Conservation (phyloP, 2,329 filamentous ascomycete species). For the Emericellopsis cladophorae region DNA sequence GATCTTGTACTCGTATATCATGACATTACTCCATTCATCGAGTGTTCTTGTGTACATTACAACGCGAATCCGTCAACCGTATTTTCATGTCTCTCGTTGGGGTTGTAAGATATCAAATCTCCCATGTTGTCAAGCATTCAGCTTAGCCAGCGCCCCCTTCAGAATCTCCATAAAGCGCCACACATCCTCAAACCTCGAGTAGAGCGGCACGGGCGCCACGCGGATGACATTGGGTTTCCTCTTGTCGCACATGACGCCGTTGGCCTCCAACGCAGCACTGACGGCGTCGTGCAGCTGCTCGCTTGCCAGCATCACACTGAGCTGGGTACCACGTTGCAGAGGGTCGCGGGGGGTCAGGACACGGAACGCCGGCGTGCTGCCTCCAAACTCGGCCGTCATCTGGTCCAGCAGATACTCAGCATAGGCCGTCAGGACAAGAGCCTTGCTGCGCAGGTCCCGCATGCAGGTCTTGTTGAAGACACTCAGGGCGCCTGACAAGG, state of each 20-base stretch:
- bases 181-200: conserved; percentile 70
- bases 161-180: conserved; percentile 32
- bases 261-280: conserved; percentile 47
- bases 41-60: no score
- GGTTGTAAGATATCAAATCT: no score
- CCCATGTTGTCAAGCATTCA: no score
- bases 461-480: conserved; percentile 65
- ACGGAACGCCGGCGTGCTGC: conserved; percentile 29
- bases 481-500: conserved; percentile 59
- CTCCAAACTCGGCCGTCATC: conserved; percentile 19
- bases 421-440: conserved; percentile 62
- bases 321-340: conserved; percentile 59
- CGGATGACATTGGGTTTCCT: conserved; percentile 75
- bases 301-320: conserved; percentile 54
- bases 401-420: conserved; percentile 52
- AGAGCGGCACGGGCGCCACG: conserved; percentile 72
- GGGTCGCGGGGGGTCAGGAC: conserved; percentile 62
- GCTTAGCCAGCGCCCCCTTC: conserved; percentile 13
- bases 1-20: no score
- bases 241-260: conserved; percentile 69
- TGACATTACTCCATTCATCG: no score
- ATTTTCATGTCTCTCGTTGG: no score
- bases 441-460: conserved; percentile 55
- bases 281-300: conserved; percentile 60
- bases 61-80: no score